Conservation (phyloP, 495 filamentous ascomycete genomes). For the Parathielavia hyrcaniae region DNA sequence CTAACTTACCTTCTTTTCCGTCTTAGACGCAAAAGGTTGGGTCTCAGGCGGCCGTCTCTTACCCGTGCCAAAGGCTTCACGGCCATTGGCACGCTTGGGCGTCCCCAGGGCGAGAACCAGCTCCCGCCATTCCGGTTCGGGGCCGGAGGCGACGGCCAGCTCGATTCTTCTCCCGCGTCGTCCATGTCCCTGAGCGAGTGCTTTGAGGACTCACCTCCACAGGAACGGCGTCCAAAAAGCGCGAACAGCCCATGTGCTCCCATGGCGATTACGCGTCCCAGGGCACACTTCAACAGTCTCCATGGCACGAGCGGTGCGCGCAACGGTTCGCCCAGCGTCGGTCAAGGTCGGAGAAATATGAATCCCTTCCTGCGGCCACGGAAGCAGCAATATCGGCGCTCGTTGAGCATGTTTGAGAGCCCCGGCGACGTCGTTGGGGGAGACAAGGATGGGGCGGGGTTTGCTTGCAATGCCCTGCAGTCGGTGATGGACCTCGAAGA, state of each 20-base stretch:
- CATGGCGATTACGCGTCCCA: slow-evolving; percentile 52
- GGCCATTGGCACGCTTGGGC: slow-evolving; percentile 45
- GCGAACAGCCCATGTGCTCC: slow-evolving; percentile 49
- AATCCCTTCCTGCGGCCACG: slow-evolving; percentile 70
- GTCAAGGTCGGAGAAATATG: slow-evolving; percentile 62
- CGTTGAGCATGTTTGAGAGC: slow-evolving; percentile 95
- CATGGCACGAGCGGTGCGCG: slow-evolving; percentile 43
- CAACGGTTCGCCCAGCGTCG: slow-evolving; percentile 65
- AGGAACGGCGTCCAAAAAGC: slow-evolving; percentile 55
- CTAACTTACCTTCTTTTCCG: slow-evolving; percentile 18
- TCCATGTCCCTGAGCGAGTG: slow-evolving; percentile 68
- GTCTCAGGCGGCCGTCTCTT: slow-evolving; percentile 57
- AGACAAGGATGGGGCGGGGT: slow-evolving; percentile 50
- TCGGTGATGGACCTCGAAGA: slow-evolving; percentile 71
- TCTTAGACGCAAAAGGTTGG: slow-evolving; percentile 51
- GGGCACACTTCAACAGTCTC: slow-evolving; percentile 50
- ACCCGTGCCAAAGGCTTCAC: slow-evolving; percentile 53
- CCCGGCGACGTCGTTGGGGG: slow-evolving; percentile 77
- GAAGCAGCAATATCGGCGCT: slow-evolving; percentile 82
- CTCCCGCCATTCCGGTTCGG: slow-evolving; percentile 72
- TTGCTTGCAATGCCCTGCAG: slow-evolving; percentile 49
- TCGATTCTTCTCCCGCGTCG: slow-evolving; percentile 38
- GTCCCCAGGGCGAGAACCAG: slow-evolving; percentile 51
- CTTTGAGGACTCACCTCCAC: slow-evolving; percentile 71
- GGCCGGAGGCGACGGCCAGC: slow-evolving; percentile 50